Evolutionary conservation across 2,329 filamentous ascomycete genomes (phyloP), one percentile per base, ranked within the genome.

Genomic region (Didymella glomerata): DNA sequence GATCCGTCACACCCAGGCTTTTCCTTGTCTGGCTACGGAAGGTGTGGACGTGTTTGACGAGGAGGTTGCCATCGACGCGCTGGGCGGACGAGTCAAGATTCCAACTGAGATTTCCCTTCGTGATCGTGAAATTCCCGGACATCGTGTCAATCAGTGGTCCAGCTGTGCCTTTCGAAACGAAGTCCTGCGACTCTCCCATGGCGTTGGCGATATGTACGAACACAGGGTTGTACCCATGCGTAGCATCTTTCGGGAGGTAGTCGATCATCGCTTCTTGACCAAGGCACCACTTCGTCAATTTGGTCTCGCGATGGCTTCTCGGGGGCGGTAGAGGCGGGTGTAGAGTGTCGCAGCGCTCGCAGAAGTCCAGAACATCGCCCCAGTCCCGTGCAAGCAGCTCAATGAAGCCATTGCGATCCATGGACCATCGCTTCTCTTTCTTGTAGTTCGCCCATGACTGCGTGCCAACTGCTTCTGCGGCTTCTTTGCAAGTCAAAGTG

Each of bases 261-360:
- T 54, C 51, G 13, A 48, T 47, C 25, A 40, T 40, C 11, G 51
- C 51, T 11, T 47, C 51, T 16, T 46, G 51, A 3, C 51, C 42
- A 13, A 46, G 28, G 9, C 51, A 54, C 14, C 42, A 40, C 14
- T 47, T 47, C 2, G 51, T 54, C 32, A 54, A 22, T 18, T 9
- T 41, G 8, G 51, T 54, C 13, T 28, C 42, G 4, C 32, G 24
- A 41, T 54, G 51, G 5, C 24, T 47, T 4, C 44, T 46, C 14
- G 51, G 24, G 9, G 42, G 51, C 7, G 38, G 32, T 10, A 47
- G 22, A 2, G 24, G 42, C 2, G 44, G 51, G 18, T 54, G 51
- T 0, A 54, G n/a, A 5, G 42, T 40, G n/a, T 54, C 18, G 44
- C 51, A 54, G 32, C 32, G 34, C 3, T 20, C 20, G n/a, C 51